phyloP scores from a whole-genome alignment of 805 yeast genomes.

The Candida railenensis region DNA sequence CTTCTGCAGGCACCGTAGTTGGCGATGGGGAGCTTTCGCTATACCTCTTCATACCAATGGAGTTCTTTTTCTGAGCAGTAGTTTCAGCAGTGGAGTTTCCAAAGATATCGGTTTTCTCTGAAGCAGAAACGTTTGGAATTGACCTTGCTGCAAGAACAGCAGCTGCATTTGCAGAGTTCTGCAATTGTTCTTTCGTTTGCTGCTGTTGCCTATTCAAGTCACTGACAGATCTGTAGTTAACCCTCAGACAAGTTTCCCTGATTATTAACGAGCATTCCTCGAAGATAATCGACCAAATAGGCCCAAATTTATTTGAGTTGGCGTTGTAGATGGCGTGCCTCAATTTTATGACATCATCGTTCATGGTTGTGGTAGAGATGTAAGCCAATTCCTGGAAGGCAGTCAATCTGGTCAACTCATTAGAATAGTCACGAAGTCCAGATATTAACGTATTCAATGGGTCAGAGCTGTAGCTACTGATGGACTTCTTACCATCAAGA shows the following conservation, averaged over 20 bases:
- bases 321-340: slow-evolving; percentile 56
- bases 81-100: not conserved
- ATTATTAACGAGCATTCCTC: slow-evolving; percentile 60
- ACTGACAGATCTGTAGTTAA: slow-evolving; percentile 27
- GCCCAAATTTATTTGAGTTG: slow-evolving; percentile 38
- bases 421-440: slow-evolving; percentile 48
- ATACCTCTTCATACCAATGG: not conserved
- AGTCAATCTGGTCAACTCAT: slow-evolving; percentile 46
- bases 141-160: not conserved
- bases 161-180: not conserved
- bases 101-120: not conserved
- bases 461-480: slow-evolving; percentile 56
- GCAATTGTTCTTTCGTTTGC: not conserved
- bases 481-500: slow-evolving; percentile 60
- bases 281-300: slow-evolving; percentile 57
- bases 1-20: too few relatives aligned
- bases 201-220: slow-evolving; percentile 1
- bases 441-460: slow-evolving; percentile 64
- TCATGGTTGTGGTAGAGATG: slow-evolving; percentile 41
- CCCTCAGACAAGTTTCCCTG: slow-evolving; percentile 44
- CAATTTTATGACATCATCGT: slow-evolving; percentile 35
- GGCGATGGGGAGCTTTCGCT: too few relatives aligned
- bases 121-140: not conserved
- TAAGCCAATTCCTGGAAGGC: slow-evolving; percentile 78
- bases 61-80: not conserved